Conservation (phyloP, 1,284 basidiomycete genomes). For the Tylopilus sp. region DNA sequence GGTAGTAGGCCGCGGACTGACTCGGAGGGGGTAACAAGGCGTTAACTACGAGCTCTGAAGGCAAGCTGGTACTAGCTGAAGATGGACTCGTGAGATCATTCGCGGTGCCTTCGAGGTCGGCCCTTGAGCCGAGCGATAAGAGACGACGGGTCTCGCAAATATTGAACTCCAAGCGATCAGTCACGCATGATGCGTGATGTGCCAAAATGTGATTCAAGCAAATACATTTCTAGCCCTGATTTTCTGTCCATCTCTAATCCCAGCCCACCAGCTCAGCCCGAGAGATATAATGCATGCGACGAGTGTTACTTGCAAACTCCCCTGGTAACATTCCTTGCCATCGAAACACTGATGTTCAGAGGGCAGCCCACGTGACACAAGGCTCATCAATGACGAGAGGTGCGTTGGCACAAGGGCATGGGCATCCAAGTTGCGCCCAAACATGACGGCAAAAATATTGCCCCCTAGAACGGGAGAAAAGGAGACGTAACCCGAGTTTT, state of each 20-base stretch:
- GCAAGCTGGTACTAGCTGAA: too few species aligned
- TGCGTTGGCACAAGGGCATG: slow-evolving; percentile 42
- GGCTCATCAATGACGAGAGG: slow-evolving; percentile 1
- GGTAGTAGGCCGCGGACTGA: not conserved
- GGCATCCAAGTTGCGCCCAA: slow-evolving; percentile 76
- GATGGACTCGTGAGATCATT: too few species aligned
- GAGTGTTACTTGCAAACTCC: slow-evolving; percentile 44
- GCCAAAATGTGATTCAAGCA: too few species aligned
- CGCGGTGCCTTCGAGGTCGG: too few species aligned
- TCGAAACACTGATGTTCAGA: slow-evolving; percentile 43
- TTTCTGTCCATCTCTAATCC: slow-evolving; percentile 36
- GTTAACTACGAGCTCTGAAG: slow-evolving; percentile 1
- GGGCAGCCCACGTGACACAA: slow-evolving; percentile 26
- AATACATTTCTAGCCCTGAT: slow-evolving; percentile 1
- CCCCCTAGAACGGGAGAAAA: slow-evolving; percentile 77
- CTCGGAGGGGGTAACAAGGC: not conserved
- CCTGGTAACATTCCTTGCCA: slow-evolving; percentile 45
- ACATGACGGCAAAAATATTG: slow-evolving; percentile 81
- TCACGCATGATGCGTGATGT: too few species aligned
- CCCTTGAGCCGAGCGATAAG: too few species aligned
- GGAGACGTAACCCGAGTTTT: slow-evolving; percentile 84
- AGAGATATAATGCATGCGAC: slow-evolving; percentile 43
- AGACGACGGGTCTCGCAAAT: too few species aligned
- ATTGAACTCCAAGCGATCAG: too few species aligned
- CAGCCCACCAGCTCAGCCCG: slow-evolving; percentile 42